Percentiles rank a stretch among this genome's conserved stretches.
phyloP scores from a whole-genome alignment of 2,329 filamentous ascomycete genomes.

The Penicillium sp. region DNA sequence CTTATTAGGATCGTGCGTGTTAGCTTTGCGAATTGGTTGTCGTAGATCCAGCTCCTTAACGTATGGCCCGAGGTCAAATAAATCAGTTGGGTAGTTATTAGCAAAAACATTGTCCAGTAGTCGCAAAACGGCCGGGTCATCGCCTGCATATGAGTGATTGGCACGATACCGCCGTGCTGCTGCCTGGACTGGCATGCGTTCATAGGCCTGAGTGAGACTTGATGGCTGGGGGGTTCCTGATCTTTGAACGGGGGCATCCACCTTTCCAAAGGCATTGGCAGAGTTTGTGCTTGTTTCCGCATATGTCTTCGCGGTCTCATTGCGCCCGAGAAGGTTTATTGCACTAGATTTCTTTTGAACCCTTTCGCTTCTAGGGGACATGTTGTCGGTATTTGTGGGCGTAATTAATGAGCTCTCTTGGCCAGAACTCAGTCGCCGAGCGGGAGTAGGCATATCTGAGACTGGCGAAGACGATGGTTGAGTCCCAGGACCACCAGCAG shows the following conservation, averaged over 20 bases:
- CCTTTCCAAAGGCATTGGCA: slow-evolving; percentile 63
- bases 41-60: slow-evolving; percentile 65
- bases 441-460: slow-evolving; percentile 35
- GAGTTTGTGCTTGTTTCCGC: slow-evolving; percentile 66
- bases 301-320: slow-evolving; percentile 58
- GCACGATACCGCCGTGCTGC: slow-evolving; percentile 53
- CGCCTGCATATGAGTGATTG: slow-evolving; percentile 82
- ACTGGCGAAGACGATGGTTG: slow-evolving; percentile 34
- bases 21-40: slow-evolving; percentile 54
- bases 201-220: slow-evolving; percentile 37
- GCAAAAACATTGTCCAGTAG: slow-evolving; percentile 81
- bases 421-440: slow-evolving; percentile 25
- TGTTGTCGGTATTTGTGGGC: slow-evolving; percentile 32
- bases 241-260: slow-evolving; percentile 54
- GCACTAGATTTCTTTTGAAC: slow-evolving; percentile 52
- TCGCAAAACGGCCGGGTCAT: slow-evolving; percentile 61
- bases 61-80: slow-evolving; percentile 71
- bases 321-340: slow-evolving; percentile 60
- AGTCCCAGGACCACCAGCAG: slow-evolving; percentile 31
- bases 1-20: slow-evolving; percentile 55
- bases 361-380: slow-evolving; percentile 28
- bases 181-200: slow-evolving; percentile 26
- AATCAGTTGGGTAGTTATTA: slow-evolving; percentile 60
- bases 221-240: slow-evolving; percentile 35
- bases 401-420: slow-evolving; percentile 31